phyloP scores from a whole-genome alignment of 345 rosid species.

The Reutealis trisperma region DNA sequence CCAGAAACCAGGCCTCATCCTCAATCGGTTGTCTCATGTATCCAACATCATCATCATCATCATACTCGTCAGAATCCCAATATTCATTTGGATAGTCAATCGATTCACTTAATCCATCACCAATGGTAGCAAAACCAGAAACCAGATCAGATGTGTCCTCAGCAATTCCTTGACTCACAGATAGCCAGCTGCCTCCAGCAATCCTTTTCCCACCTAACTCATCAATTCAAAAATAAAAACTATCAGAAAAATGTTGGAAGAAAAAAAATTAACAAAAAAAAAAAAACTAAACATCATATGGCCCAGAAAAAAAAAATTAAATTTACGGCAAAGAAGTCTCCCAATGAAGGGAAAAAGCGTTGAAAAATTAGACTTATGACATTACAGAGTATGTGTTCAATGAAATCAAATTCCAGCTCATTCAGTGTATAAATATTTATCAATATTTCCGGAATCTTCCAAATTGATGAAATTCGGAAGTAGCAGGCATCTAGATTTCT shows the following conservation, averaged over 20 bases:
- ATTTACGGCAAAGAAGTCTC: not conserved
- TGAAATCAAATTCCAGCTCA: not conserved
- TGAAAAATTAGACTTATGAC: not conserved
- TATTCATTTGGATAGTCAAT: constrained; percentile 87
- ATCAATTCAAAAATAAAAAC: constrained; percentile 22
- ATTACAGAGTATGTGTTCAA: not conserved
- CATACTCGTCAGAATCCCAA: constrained; percentile 99
- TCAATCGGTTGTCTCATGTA: constrained; percentile 97
- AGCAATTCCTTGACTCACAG: constrained; percentile 95
- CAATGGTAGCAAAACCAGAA: constrained; percentile 97
- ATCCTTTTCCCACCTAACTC: constrained; percentile 73
- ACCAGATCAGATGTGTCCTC: constrained; percentile 97
- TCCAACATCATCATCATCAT: constrained; percentile 97
- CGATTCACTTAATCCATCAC: constrained; percentile 94
- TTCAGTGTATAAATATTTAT: not conserved
- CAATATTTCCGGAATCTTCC: not conserved
- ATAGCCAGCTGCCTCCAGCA: constrained; percentile 93
- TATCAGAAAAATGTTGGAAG: constrained; percentile 13
- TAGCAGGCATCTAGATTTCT: not conserved
- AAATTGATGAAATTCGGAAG: not conserved
- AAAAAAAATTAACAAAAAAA: not conserved
- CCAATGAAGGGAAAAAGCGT: not conserved
- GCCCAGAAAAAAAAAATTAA: not conserved
- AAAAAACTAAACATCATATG: not conserved
- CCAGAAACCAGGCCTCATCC: constrained; percentile 98